These are phyloP conservation scores for Tricholoma bakamatsutake DNA, from an alignment of 768 basidiomycete species.

Conservation along the genomic window DNA sequence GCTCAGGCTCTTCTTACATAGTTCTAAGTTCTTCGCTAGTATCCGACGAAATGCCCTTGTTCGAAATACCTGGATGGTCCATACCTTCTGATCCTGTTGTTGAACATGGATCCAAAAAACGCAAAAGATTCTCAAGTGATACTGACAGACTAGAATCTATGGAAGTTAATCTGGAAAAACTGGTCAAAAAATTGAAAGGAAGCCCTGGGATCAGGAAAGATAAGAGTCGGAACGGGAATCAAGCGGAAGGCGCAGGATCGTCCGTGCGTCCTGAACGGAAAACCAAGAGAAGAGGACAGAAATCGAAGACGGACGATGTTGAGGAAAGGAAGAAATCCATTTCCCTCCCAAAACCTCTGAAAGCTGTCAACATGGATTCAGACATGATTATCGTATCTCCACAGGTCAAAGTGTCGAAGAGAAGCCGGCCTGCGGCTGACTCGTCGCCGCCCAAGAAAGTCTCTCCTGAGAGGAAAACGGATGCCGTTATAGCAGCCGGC, in stretches of 20 bases:
- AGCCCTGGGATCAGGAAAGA: slow-evolving; percentile 13
- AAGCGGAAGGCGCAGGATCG: slow-evolving; percentile 15
- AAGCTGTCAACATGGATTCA: slow-evolving; percentile 2
- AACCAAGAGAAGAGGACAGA: slow-evolving; percentile 19
- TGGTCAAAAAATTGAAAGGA: slow-evolving; percentile 43
- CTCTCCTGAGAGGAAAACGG: not conserved
- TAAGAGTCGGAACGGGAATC: not conserved
- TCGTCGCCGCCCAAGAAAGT: slow-evolving; percentile 1
- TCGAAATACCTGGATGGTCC: slow-evolving; percentile 69
- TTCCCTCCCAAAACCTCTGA: slow-evolving; percentile 17
- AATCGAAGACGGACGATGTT: slow-evolving; percentile 12
- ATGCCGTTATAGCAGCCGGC: slow-evolving; percentile 10
- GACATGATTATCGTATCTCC: not conserved
- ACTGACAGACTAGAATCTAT: slow-evolving; percentile 30
- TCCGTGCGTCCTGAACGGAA: not conserved
- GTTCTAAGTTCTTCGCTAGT: not conserved
- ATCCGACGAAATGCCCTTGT: slow-evolving; percentile 37
- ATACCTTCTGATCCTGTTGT: slow-evolving; percentile 38
- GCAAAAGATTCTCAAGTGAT: slow-evolving; percentile 40
- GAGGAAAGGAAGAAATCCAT: slow-evolving; percentile 17
- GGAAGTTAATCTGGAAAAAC: slow-evolving; percentile 54
- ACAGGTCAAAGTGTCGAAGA: slow-evolving; percentile 13
- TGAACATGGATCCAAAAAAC: slow-evolving; percentile 43
- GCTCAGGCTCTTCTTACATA: too few relatives aligned
- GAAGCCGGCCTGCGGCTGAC: not conserved